These are phyloP conservation scores for Penicillium crystallinum DNA, from an alignment of 495 filamentous ascomycete species.

Conservation along the genomic window DNA sequence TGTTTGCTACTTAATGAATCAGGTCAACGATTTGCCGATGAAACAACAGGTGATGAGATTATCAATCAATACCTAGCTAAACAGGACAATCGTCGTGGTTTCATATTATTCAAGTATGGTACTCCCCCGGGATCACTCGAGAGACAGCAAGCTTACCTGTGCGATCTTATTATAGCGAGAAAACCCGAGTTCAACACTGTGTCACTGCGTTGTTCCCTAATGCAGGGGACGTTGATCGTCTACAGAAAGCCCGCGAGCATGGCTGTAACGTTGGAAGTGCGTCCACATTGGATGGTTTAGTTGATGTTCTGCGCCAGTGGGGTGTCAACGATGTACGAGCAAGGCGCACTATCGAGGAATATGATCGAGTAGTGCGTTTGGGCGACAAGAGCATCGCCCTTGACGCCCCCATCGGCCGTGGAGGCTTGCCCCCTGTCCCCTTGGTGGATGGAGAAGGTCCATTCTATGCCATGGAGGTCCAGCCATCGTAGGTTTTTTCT, in stretches of 20 bases:
- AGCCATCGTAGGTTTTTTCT: conserved; percentile 20
- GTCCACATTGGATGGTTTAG: conserved; percentile 8
- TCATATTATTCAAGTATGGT: conserved; percentile 22
- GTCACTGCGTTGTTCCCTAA: conserved; percentile 22
- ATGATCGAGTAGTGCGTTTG: conserved; percentile 12
- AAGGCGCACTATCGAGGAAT: conserved; percentile 12
- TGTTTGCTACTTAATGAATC: conserved; percentile 18
- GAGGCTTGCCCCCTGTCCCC: conserved; percentile 8
- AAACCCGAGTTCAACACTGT: conserved; percentile 18
- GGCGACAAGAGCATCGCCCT: conserved; percentile 5
- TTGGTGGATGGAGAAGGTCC: conserved; percentile 24
- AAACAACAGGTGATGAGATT: conserved; percentile 25
- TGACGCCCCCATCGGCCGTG: conserved; percentile 12
- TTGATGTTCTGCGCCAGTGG: conserved; percentile 13
- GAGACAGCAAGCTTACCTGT: background rate
- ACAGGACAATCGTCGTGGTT: conserved; percentile 23
- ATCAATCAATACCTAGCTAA: conserved; percentile 28
- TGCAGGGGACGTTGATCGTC: conserved; percentile 23
- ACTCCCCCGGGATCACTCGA: background rate
- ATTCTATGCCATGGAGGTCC: conserved; percentile 25
- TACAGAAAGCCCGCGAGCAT: conserved; percentile 22
- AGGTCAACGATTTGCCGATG: conserved; percentile 19
- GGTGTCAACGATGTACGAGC: conserved; percentile 13
- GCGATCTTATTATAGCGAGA: conserved; percentile 10
- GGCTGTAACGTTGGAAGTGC: conserved; percentile 23